phyloP scores from a whole-genome alignment of 768 basidiomycete species.

The Podaxis rugospora region DNA sequence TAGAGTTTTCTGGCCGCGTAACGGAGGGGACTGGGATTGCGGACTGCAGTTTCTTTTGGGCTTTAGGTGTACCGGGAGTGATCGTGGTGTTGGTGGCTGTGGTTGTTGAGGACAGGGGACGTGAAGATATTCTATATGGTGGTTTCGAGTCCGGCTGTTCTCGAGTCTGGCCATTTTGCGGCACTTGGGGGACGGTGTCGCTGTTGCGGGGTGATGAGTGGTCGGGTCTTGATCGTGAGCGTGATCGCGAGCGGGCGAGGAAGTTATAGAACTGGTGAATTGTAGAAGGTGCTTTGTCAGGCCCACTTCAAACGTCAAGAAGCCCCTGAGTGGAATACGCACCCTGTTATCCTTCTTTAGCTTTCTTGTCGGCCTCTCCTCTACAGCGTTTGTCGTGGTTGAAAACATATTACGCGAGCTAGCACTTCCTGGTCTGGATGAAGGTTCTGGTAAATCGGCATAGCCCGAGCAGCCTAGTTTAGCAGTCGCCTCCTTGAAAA shows the following conservation, averaged over 20 bases:
- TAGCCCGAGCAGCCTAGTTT: slow-evolving; percentile 25
- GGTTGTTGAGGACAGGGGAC: slow-evolving; percentile 64
- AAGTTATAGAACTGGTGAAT: slow-evolving; percentile 54
- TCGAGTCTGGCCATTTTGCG: slow-evolving; percentile 7
- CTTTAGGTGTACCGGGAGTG: slow-evolving; percentile 50
- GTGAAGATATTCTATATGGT: slow-evolving; percentile 43
- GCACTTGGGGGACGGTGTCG: slow-evolving; percentile 20
- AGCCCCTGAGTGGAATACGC: slow-evolving; percentile 14
- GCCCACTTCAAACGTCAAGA: background rate
- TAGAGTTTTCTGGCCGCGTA: slow-evolving; percentile 8
- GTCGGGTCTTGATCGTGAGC: slow-evolving; percentile 43
- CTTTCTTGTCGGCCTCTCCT: slow-evolving; percentile 38
- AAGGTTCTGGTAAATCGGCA: slow-evolving; percentile 25
- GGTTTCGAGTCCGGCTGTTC: slow-evolving; percentile 36
- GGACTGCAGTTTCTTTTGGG: slow-evolving; percentile 24
- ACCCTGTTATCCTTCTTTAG: slow-evolving; percentile 45
- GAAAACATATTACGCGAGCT: slow-evolving; percentile 21
- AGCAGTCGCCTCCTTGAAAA: slow-evolving; percentile 13
- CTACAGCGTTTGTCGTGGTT: slow-evolving; percentile 18
- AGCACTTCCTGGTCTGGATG: slow-evolving; percentile 15
- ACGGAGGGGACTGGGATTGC: slow-evolving; percentile 21
- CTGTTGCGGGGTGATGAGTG: slow-evolving; percentile 9
- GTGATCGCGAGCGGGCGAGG: slow-evolving; percentile 56
- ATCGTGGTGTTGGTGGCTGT: slow-evolving; percentile 59
- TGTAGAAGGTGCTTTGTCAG: slow-evolving; percentile 2